Base-by-base conservation (phyloP, 2,329 filamentous ascomycete species). In the Exophiala aquamarina region DNA sequence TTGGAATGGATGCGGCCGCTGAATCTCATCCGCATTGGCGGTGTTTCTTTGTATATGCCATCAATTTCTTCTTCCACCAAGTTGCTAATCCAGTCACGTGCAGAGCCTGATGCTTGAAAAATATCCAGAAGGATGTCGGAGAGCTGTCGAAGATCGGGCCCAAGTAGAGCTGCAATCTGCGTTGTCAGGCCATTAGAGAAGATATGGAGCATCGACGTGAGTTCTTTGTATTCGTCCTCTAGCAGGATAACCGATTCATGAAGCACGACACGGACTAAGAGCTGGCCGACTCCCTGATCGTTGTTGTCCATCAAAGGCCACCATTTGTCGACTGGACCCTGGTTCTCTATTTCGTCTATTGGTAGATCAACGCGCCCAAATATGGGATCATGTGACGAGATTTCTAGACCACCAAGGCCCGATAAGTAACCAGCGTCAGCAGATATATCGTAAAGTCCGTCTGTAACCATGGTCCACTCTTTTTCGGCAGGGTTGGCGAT, bases 31-130 rank as follows among this genome's bases (percentile, higher is more conserved):
- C 79, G 64, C 52, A 72, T 89, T 54, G 86, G 79, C 1, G 86
- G 82, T 11, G 83, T 82, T 58, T 95, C 90, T 62, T 85, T 94
- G 45, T 89, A 82, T 14, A 93, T 84, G 1, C 92, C 92, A 61
- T 97, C 93, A 47, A 98, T 97, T 66, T 98, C 93, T 63, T 97
- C 92, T 66, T 98, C 93, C 0, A 96, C 88, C 32, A 98, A 74
- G 2, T 89, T 84, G 75, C 89, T 93, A 17, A 98, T 78, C 93
- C 93, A 98, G 49, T 96, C 89, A 34, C 79, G 79, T 2, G 88
- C 87, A 29, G 82, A 81, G 0, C 89, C 89, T 2, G 90, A 92
- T 3, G 95, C 91, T 63, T 98, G 93, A 61, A 92, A 98, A 42
- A 98, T 95, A 64, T 97, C 94, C 2, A 83, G 81, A 18, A 54